phyloP scores from a whole-genome alignment of 2,329 filamentous ascomycete genomes.

The Acrocalymma vagum region DNA sequence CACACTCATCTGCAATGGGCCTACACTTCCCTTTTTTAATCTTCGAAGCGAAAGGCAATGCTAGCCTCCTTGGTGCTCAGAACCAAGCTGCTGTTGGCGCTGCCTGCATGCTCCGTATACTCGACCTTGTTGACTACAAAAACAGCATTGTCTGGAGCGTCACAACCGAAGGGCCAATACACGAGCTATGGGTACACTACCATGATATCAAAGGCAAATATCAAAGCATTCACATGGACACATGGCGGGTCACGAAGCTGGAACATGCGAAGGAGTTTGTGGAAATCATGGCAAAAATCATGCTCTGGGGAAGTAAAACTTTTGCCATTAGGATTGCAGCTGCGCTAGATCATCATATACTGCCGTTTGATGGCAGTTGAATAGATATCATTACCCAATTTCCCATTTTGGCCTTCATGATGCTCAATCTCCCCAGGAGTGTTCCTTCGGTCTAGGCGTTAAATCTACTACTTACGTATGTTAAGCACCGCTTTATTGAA shows the following conservation, averaged over 20 bases:
- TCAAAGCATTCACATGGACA: neutral
- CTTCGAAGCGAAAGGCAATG: slow-evolving; percentile 23
- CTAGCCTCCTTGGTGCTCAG: slow-evolving; percentile 23
- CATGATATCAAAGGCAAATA: neutral
- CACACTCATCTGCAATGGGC: slow-evolving; percentile 23
- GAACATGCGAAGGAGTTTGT: neutral
- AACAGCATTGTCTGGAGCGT: slow-evolving; percentile 2
- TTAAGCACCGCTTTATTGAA: no score
- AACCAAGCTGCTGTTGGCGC: slow-evolving; percentile 25
- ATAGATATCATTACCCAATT: no score
- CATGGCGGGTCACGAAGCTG: neutral
- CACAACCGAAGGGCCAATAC: slow-evolving; percentile 20
- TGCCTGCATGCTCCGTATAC: slow-evolving; percentile 23
- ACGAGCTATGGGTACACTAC: slow-evolving; percentile 27
- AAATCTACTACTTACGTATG: no score
- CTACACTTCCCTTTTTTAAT: slow-evolving; percentile 25
- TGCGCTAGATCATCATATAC: no score
- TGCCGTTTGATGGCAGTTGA: no score
- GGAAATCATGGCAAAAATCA: no score
- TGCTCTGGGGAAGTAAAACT: no score
- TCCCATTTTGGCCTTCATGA: no score
- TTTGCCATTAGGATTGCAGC: no score
- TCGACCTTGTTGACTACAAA: slow-evolving; percentile 4
- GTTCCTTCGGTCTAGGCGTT: no score
- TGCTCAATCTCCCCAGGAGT: no score